phyloP scores from a whole-genome alignment of 805 yeast species.

The Kregervanrija delftensis region DNA sequence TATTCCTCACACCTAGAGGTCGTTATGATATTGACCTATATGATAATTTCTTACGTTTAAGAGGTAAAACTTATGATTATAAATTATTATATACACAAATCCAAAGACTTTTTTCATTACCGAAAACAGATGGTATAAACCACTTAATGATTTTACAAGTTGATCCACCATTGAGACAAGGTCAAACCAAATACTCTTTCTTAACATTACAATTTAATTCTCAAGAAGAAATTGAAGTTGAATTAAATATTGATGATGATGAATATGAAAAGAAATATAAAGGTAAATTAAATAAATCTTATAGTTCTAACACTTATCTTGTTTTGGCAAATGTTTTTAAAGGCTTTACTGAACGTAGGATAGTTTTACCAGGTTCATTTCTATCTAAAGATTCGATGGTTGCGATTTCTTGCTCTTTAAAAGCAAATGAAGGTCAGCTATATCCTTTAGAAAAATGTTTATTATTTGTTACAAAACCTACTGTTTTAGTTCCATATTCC shows the following conservation, averaged over 20 bases:
- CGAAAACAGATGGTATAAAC: conserved; percentile 90
- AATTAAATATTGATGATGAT: conserved; percentile 74
- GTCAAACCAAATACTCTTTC: conserved; percentile 94
- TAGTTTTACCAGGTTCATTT: conserved; percentile 79
- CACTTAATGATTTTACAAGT: conserved; percentile 84
- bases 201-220: conserved; percentile 81
- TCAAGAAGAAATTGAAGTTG: conserved; percentile 89
- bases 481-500: conserved; percentile 79
- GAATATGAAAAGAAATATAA: conserved; percentile 73
- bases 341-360: conserved; percentile 83
- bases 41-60: conserved; percentile 73
- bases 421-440: conserved; percentile 91
- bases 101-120: conserved; percentile 84
- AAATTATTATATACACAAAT: conserved; percentile 86
- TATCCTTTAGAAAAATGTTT: conserved; percentile 91
- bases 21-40: conserved; percentile 96
- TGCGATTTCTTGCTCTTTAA: conserved; percentile 85
- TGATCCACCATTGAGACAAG: conserved; percentile 97
- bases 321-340: conserved; percentile 84
- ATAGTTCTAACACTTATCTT: conserved; percentile 74
- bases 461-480: conserved; percentile 88
- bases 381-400: conserved; percentile 71
- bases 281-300: conserved; percentile 61
- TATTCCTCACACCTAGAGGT: conserved; percentile 96
- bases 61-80: conserved; percentile 98